Evolutionary conservation across 768 basidiomycete species (phyloP), one percentile per base, ranked within the genome.

Genomic region (Pleurotus salmoneostramineus): DNA sequence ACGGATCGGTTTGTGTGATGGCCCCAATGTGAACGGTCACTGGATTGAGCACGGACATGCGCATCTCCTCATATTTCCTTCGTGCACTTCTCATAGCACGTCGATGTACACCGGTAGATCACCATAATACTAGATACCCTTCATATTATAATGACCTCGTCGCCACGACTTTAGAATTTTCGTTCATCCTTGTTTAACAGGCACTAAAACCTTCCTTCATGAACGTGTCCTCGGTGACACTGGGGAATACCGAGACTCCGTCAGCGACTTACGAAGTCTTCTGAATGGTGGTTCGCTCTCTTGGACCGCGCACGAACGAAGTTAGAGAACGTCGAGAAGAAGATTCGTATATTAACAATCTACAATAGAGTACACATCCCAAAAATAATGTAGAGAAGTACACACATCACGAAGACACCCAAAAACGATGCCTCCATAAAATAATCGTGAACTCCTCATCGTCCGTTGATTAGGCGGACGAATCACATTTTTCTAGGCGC

Each of bases 401-500:
- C 21, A 68, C 58, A 68, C 63, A 73, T 65, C 59, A 59, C 63
- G 49, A 61, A 66, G 65, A 66, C 21, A 72, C 69, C 67, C 65
- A 69, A 68, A 68, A 68, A 63, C 68, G 68, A 68, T 72, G 68
- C 65, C 61, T 67, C 54, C 66, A 64, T 63, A 67, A 73, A 69
- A 69, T 66, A 64, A 66, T n/a, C n/a, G 67, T 67, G 70, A 69
- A 75, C 75, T 42, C 43, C 52, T 82, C 83, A 74, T 77, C 77
- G 68, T 65, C 71, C 73, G 80, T 71, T 82, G 78, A 83, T 84
- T 79, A 76, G 78, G 71, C 82, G 73, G 71, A 63, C 64, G 71
- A 71, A 73, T 68, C 78, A 48, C 75, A 51, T 85, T 60, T 52
- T 56, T 89, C 58, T 88, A 70, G 87, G 86, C 87, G 40, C 76